These are phyloP conservation scores for Sarocladium kiliense DNA, from an alignment of 2,329 filamentous ascomycete genomes.

Conservation along the genomic window DNA sequence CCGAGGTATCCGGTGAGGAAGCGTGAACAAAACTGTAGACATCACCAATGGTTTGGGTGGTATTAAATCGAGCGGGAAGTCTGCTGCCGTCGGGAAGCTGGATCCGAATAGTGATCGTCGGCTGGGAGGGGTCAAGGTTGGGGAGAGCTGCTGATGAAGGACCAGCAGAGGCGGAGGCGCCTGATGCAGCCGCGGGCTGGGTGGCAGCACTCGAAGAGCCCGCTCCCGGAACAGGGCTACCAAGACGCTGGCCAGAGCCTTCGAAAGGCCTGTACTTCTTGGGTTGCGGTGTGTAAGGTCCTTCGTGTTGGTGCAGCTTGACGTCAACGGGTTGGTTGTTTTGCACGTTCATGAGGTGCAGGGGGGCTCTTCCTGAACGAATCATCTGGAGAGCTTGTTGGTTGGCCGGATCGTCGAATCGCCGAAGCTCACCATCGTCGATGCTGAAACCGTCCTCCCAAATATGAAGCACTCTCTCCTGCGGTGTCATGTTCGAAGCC, in stretches of 20 bases:
- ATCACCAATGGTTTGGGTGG: conserved; percentile 69
- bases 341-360: conserved; percentile 72
- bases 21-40: conserved; percentile 69
- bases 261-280: conserved; percentile 72
- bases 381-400: conserved; percentile 70
- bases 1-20: conserved; percentile 51
- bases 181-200: conserved; percentile 20
- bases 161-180: conserved; percentile 26
- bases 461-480: conserved; percentile 68
- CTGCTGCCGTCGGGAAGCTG: conserved; percentile 74
- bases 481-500: conserved; percentile 28
- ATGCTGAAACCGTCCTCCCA: conserved; percentile 85
- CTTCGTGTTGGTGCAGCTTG: conserved; percentile 71
- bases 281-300: conserved; percentile 64
- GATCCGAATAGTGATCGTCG: conserved; percentile 67
- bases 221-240: conserved; percentile 68
- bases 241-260: conserved; percentile 67
- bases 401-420: conserved; percentile 75
- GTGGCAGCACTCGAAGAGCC: conserved; percentile 14
- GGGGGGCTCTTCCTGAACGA: conserved; percentile 67
- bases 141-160: conserved; percentile 24
- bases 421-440: conserved; percentile 71
- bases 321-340: conserved; percentile 74
- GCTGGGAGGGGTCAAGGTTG: conserved; percentile 58
- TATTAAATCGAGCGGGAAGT: conserved; percentile 77